These are phyloP conservation scores for Kwoniella dejecticola DNA, from an alignment of 768 basidiomycete genomes.

Conservation along the genomic window DNA sequence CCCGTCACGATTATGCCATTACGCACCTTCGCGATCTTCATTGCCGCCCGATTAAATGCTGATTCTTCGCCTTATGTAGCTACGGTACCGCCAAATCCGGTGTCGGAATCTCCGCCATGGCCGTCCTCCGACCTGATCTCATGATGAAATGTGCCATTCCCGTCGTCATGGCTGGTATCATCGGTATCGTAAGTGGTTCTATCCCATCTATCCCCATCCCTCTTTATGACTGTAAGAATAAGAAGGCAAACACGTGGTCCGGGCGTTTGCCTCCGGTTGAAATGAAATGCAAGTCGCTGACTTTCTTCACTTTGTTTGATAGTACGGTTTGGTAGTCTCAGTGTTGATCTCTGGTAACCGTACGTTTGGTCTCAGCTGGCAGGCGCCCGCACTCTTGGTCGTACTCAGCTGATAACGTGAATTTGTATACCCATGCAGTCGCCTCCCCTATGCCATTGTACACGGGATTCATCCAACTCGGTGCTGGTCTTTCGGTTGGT, in stretches of 20 bases:
- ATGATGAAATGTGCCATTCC: slow-evolving; percentile 99
- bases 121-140: slow-evolving; percentile 86
- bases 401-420: background rate
- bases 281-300: background rate
- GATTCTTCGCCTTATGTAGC: slow-evolving; percentile 58
- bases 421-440: slow-evolving; percentile 60
- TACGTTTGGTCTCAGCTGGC: slow-evolving; percentile 62
- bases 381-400: no score
- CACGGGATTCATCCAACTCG: slow-evolving; percentile 64
- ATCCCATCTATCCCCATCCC: no score
- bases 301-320: background rate
- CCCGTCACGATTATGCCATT: no score
- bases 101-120: slow-evolving; percentile 75
- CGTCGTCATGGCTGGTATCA: slow-evolving; percentile 99
- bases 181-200: slow-evolving; percentile 71
- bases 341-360: slow-evolving; percentile 86
- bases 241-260: slow-evolving; percentile 1
- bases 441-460: slow-evolving; percentile 79
- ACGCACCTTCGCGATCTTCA: background rate
- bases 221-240: no score
- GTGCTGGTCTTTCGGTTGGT: slow-evolving; percentile 90
- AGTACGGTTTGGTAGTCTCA: slow-evolving; percentile 98
- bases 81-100: slow-evolving; percentile 99
- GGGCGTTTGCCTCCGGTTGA: background rate
- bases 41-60: background rate